Percentiles rank a stretch among this genome's conserved stretches.
Conservation (phyloP, 2,329 filamentous ascomycete genomes). For the Parafenestella ontariensis region DNA sequence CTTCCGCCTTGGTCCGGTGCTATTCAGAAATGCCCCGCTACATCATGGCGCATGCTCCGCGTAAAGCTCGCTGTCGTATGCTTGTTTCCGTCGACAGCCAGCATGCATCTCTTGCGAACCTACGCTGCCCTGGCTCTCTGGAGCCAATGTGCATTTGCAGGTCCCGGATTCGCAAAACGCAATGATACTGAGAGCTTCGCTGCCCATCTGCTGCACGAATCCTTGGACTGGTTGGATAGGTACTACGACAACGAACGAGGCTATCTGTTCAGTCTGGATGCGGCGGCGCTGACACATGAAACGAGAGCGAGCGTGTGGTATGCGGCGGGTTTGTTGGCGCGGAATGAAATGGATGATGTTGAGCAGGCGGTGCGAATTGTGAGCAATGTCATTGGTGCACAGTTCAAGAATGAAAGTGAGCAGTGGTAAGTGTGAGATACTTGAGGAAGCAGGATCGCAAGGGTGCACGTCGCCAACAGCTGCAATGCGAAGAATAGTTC, state of each 20-base stretch:
- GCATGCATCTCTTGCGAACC: background rate
- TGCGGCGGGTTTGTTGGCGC: conserved; percentile 63
- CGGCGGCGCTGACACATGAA: conserved; percentile 61
- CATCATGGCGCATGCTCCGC: conserved; percentile 3
- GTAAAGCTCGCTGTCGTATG: background rate
- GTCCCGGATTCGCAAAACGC: conserved; percentile 10
- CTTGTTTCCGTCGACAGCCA: background rate
- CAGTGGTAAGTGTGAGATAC: conserved; percentile 60
- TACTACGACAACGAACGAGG: conserved; percentile 61
- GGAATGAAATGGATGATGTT: conserved; percentile 60
- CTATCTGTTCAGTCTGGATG: conserved; percentile 61
- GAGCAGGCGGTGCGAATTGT: conserved; percentile 62
- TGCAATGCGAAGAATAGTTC: background rate
- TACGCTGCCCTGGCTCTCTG: conserved; percentile 20
- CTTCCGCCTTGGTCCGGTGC: background rate
- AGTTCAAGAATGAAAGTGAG: conserved; percentile 59
- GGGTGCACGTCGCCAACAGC: background rate
- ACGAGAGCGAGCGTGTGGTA: conserved; percentile 67
- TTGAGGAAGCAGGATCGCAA: background rate
- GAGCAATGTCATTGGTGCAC: conserved; percentile 59
- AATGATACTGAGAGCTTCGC: conserved; percentile 27
- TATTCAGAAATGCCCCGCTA: background rate
- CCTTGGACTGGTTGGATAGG: conserved; percentile 63
- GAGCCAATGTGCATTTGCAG: conserved; percentile 10
- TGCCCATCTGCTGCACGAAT: conserved; percentile 47